phyloP scores from a whole-genome alignment of 2,329 filamentous ascomycete species.

The Karstenula rhodostoma region DNA sequence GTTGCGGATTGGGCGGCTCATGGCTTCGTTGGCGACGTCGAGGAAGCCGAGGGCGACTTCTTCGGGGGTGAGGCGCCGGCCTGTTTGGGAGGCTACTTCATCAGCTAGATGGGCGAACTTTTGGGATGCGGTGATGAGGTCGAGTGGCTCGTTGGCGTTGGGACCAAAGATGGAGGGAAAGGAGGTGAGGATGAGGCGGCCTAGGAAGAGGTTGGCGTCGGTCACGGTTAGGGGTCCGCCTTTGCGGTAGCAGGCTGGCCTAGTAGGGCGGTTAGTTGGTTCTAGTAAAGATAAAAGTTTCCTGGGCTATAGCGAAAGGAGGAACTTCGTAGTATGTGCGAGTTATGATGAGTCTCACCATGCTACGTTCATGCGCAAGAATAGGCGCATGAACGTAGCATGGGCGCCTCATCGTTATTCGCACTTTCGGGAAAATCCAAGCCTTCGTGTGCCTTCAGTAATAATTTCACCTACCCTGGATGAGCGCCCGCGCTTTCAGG shows the following conservation, averaged over 20 bases:
- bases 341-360: background rate
- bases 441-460: no score
- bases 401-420: no score
- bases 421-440: no score
- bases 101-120: constrained; percentile 76
- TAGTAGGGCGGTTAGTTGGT: background rate
- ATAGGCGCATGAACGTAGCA: no score
- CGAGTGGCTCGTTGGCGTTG: constrained; percentile 79
- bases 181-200: constrained; percentile 81
- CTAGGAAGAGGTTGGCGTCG: constrained; percentile 84
- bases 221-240: constrained; percentile 86
- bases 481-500: constrained; percentile 86
- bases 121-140: constrained; percentile 73
- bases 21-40: constrained; percentile 85
- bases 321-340: background rate
- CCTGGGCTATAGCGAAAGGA: background rate
- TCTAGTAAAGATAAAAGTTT: background rate
- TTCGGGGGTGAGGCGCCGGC: constrained; percentile 66
- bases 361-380: no score
- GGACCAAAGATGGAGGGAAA: constrained; percentile 92
- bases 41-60: constrained; percentile 87
- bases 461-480: constrained; percentile 63
- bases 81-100: constrained; percentile 74
- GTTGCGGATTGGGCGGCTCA: constrained; percentile 85
- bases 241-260: constrained; percentile 84